A percentile compares a stretch with the other conserved stretches of the same genome.
Conservation (phyloP, 1,284 basidiomycete genomes). For the Ustilago shanxiensis region DNA sequence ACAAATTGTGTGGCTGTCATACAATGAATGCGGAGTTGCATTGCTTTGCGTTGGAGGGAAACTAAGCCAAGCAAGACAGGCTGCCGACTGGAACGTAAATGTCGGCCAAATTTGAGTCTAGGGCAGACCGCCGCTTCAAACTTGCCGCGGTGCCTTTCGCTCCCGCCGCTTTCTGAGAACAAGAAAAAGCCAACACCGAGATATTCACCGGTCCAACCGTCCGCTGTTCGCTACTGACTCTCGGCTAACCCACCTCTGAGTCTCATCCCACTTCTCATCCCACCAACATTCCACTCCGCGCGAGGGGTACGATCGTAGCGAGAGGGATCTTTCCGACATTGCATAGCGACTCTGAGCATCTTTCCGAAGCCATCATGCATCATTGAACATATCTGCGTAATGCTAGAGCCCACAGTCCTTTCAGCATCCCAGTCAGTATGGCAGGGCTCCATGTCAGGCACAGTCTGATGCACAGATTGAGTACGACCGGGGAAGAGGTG, state of each 20-base stretch:
- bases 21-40: background rate
- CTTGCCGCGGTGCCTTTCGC: background rate
- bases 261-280: background rate
- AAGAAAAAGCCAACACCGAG: background rate
- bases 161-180: background rate
- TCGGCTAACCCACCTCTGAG: background rate
- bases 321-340: slow-evolving; percentile 1
- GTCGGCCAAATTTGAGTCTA: slow-evolving; percentile 1
- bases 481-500: background rate
- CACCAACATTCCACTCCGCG: background rate
- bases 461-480: background rate
- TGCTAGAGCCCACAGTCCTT: background rate
- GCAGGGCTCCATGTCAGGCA: background rate
- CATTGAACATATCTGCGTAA: background rate
- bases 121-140: background rate
- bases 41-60: background rate
- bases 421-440: background rate
- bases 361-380: background rate
- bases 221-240: background rate
- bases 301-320: background rate
- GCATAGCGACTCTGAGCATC: background rate
- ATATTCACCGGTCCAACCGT: background rate
- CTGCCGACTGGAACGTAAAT: background rate
- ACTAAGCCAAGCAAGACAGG: too few relatives aligned
- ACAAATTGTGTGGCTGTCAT: background rate